Percentiles rank a stretch among this genome's conserved stretches.
phyloP scores from a whole-genome alignment of 2,329 filamentous ascomycete genomes.

The Phialophora tarda region DNA sequence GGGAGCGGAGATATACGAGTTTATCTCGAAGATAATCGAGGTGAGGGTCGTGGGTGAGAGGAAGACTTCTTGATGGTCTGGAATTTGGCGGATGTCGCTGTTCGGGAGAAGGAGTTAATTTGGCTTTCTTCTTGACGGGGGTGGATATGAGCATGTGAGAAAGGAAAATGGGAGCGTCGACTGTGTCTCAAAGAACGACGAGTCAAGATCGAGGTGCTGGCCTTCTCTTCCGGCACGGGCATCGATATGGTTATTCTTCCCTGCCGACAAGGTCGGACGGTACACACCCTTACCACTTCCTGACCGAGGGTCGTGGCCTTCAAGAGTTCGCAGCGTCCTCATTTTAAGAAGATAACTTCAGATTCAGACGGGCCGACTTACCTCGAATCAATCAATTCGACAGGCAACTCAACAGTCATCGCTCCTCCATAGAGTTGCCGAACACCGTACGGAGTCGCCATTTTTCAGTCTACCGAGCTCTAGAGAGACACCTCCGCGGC shows the following conservation, averaged over 20 bases:
- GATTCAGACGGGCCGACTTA: conserved; percentile 11
- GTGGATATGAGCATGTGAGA: not conserved
- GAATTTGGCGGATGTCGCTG: conserved; percentile 40
- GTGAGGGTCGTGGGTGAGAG: conserved; percentile 83
- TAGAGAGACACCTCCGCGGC: not conserved
- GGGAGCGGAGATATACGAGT: conserved; percentile 70
- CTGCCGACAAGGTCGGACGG: not conserved
- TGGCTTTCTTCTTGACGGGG: not conserved
- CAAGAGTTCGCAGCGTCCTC: not conserved
- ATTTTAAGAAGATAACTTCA: not conserved
- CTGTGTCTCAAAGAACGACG: not conserved
- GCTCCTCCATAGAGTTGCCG: conserved; percentile 40
- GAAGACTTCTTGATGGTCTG: conserved; percentile 86
- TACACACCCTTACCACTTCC: not conserved
- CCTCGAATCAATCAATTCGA: conserved; percentile 38
- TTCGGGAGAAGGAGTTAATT: not conserved
- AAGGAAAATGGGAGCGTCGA: not conserved
- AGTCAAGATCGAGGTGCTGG: not conserved
- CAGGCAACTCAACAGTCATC: conserved; percentile 37
- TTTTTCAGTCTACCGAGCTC: not conserved
- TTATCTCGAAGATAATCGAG: conserved; percentile 88
- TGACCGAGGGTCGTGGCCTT: not conserved
- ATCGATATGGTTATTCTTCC: not conserved
- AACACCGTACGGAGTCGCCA: conserved; percentile 14
- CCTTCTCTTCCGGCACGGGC: not conserved